Evolutionary conservation across 306 rosid species (phyloP).

Genomic region (Lithocarpus polystachyus): DNA sequence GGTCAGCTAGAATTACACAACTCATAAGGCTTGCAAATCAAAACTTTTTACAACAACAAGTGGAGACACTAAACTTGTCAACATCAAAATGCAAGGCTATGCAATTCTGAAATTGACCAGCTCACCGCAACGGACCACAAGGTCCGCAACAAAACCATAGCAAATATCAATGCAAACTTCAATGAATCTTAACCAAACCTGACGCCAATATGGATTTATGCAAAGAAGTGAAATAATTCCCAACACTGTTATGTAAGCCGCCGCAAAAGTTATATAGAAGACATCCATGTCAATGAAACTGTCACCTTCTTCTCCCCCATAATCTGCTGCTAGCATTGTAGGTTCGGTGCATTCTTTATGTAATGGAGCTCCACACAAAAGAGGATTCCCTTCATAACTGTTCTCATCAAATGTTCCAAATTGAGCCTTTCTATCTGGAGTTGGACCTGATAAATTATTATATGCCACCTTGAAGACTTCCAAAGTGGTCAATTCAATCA

Average conservation of each 20-base stretch:
- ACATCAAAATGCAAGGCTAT: neutral
- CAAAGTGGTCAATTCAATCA: neutral
- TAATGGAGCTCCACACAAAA: constrained; percentile 1
- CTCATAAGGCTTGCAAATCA: no score
- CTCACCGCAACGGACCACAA: neutral
- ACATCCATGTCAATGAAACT: neutral
- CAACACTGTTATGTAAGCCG: neutral
- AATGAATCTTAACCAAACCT: constrained; percentile 3
- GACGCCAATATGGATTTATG: neutral
- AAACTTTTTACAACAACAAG: no score
- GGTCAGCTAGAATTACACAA: no score
- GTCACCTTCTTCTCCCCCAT: neutral
- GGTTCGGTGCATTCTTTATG: neutral
- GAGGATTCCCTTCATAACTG: neutral
- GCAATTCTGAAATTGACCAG: neutral
- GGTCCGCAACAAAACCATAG: neutral
- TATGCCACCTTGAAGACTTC: neutral
- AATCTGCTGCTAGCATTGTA: neutral
- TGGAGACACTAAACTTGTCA: no score
- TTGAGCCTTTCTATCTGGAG: neutral
- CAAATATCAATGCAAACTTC: neutral
- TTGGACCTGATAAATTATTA: neutral
- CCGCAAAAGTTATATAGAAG: neutral
- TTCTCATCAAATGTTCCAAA: neutral
- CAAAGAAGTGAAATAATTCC: neutral